Evolutionary conservation across 1,284 basidiomycete species (phyloP).

Genomic region (Naganishia liquefaciens): DNA sequence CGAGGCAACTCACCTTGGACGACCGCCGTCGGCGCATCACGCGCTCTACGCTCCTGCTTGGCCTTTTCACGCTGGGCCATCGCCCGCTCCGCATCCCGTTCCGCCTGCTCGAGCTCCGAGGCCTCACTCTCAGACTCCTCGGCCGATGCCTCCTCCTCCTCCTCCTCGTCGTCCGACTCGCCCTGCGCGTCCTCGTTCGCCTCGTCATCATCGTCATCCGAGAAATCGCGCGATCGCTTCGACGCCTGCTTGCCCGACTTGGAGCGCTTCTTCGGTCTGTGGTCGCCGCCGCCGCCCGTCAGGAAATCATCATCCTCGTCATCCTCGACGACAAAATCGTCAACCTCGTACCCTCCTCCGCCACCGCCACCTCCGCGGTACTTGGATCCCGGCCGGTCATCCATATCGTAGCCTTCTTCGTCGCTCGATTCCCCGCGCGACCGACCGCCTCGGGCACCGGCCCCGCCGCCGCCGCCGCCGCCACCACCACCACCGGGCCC

Average conservation of each 20-base stretch:
- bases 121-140: conserved; percentile 30
- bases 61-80: conserved; percentile 19
- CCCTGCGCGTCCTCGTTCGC: conserved; percentile 29
- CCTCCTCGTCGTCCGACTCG: conserved; percentile 32
- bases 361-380: conserved; percentile 9
- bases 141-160: conserved; percentile 3
- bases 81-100: conserved; percentile 7
- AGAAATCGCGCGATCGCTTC: conserved; percentile 13
- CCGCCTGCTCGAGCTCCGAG: conserved; percentile 11
- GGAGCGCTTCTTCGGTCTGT: conserved; percentile 15
- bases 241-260: conserved; percentile 9
- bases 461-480: neutral
- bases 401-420: conserved; percentile 21
- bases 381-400: neutral
- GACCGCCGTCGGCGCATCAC: conserved; percentile 19
- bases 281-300: neutral
- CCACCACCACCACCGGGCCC: conserved; percentile 20
- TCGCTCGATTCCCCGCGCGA: conserved; percentile 9
- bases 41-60: conserved; percentile 7
- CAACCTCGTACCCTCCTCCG: conserved; percentile 29
- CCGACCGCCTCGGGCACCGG: neutral
- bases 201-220: conserved; percentile 19
- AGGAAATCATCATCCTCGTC: conserved; percentile 29
- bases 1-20: conserved; percentile 10
- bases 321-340: conserved; percentile 32